Evolutionary conservation across 1,139 yeast species (phyloP), one percentile per base, ranked within the genome.

Genomic region (Candida pseudocylindracea): DNA sequence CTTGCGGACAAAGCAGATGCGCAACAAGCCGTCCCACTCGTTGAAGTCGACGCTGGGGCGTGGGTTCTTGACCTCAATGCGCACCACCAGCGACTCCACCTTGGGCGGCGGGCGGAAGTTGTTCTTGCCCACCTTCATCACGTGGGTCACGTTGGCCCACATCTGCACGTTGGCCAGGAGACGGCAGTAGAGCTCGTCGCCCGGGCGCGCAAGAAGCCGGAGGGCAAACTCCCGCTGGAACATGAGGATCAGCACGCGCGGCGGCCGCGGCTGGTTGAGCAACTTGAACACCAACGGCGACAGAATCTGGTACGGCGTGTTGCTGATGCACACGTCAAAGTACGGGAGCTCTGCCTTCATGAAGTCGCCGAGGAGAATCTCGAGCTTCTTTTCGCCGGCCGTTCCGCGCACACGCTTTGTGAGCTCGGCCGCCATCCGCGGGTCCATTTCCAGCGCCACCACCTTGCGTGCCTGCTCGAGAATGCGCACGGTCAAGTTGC

Each of bases 111-210:
- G 99, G 41, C 95, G 66, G 61, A 88, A 88, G 49, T 88, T 88
- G 51, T 91, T 91, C 48, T 72, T 75, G 27, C 98, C 96, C 29
- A 88, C 98, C 53, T 91, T 91, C 99, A 88, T 88, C 36, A 88
- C 80, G 52, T 88, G 98, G 7, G 93, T 83, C 15, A 91, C 95
- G 41, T 80, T 80, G 15, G 96, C 94, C 96, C 98, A 88, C 96
- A 88, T 85, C 48, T 88, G 98, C 1, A 88, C 96, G 47, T 88
- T 91, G 27, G 93, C 98, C 13, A 93, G 75, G 36, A 88, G 62
- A 44, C 99, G 67, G 52, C 95, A 83, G 56, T 88, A 88, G 32
- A 91, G 59, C 2, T 81, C 54, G 42, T 88, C 98, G 25, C 98
- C 98, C 0, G 99, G 98, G 42, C 93, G 68, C 1, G 98, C 98